Percentiles rank a stretch among this genome's conserved stretches.
These are phyloP conservation scores for Starmera quercuum DNA, from an alignment of 805 yeast genomes.

Conservation along the genomic window DNA sequence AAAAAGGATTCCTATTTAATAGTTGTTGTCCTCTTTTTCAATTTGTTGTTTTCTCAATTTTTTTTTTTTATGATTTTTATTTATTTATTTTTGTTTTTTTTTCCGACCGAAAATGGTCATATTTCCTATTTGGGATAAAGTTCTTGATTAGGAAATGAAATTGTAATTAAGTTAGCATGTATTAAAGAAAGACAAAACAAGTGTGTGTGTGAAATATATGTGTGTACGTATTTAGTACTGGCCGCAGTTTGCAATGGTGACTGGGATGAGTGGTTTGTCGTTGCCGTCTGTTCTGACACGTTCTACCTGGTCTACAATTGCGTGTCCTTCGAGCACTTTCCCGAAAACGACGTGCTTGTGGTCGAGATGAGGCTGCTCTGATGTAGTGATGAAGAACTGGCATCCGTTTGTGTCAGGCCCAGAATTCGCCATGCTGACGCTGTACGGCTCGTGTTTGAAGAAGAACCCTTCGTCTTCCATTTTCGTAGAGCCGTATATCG, in stretches of 20 bases:
- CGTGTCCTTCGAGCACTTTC: conserved; percentile 34
- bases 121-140: too few species aligned
- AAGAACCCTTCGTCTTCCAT: conserved; percentile 38
- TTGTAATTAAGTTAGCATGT: too few species aligned
- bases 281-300: conserved; percentile 21
- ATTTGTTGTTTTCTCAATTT: too few species aligned
- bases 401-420: conserved; percentile 41
- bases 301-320: conserved; percentile 19
- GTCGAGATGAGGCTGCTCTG: conserved; percentile 29
- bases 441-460: conserved; percentile 23
- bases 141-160: too few species aligned
- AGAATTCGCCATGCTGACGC: conserved; percentile 32
- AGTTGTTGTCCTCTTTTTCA: too few species aligned
- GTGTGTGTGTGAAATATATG: too few species aligned
- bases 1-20: too few species aligned
- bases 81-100: too few species aligned
- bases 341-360: conserved; percentile 46
- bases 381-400: conserved; percentile 35
- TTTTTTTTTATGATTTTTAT: too few species aligned
- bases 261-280: conserved; percentile 19
- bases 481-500: conserved; percentile 31
- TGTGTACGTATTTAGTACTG: conserved; percentile 25
- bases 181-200: too few species aligned
- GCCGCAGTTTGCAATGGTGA: conserved; percentile 26
- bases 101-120: too few species aligned